A percentile compares a stretch with the other conserved stretches of the same genome.
phyloP scores from a whole-genome alignment of 2,329 filamentous ascomycete genomes.

The Elsinoe necatrix region DNA sequence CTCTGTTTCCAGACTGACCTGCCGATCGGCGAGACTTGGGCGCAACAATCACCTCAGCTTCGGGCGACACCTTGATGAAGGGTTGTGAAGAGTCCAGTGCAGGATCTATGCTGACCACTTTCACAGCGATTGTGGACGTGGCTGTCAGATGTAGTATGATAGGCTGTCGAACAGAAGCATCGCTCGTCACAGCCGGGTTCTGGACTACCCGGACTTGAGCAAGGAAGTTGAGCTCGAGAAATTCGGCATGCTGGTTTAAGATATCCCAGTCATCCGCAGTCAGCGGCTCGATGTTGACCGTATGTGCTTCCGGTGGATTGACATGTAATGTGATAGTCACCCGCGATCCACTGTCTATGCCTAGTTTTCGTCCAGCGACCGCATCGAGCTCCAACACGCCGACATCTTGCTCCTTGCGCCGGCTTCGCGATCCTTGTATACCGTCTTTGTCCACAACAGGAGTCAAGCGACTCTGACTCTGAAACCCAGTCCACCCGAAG shows the following conservation, averaged over 20 bases:
- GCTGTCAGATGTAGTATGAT: slow-evolving; percentile 89
- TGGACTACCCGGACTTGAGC: slow-evolving; percentile 88
- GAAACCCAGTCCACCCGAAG: slow-evolving; percentile 96
- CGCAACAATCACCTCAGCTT: slow-evolving; percentile 94
- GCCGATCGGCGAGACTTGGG: slow-evolving; percentile 66
- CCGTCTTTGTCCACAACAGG: slow-evolving; percentile 68
- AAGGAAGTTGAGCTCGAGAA: slow-evolving; percentile 86
- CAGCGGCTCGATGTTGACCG: slow-evolving; percentile 91
- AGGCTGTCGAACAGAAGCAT: slow-evolving; percentile 56
- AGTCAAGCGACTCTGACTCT: slow-evolving; percentile 73
- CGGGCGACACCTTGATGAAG: slow-evolving; percentile 87
- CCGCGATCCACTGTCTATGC: slow-evolving; percentile 73
- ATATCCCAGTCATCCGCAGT: slow-evolving; percentile 98
- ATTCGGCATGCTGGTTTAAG: slow-evolving; percentile 92
- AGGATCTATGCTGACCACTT: slow-evolving; percentile 74
- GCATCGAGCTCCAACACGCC: slow-evolving; percentile 78
- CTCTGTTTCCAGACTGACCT: slow-evolving; percentile 55
- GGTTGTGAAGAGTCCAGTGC: slow-evolving; percentile 56
- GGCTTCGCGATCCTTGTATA: slow-evolving; percentile 39
- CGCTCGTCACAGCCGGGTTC: slow-evolving; percentile 58
- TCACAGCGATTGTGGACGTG: slow-evolving; percentile 89
- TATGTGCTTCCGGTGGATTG: slow-evolving; percentile 84
- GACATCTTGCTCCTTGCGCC: slow-evolving; percentile 65
- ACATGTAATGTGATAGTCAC: slow-evolving; percentile 64
- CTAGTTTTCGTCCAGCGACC: slow-evolving; percentile 68